phyloP scores from a whole-genome alignment of 495 filamentous ascomycete species.

The Staphylotrichum longicolle region DNA sequence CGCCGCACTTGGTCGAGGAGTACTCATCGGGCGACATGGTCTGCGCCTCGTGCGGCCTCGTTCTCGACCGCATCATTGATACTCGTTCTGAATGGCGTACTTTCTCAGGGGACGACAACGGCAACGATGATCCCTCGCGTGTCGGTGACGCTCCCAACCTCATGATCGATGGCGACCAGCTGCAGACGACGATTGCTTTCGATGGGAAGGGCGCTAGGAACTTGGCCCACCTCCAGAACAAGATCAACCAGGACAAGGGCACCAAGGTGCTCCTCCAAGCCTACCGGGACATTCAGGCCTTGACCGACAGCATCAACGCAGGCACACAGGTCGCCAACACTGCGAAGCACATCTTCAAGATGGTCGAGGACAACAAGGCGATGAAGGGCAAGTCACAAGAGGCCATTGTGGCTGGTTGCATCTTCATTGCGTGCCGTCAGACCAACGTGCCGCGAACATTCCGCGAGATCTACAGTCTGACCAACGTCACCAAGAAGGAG shows the following conservation, averaged over 20 bases:
- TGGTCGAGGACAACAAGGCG: slow-evolving; percentile 83
- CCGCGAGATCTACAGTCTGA: slow-evolving; percentile 85
- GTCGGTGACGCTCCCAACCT: slow-evolving; percentile 89
- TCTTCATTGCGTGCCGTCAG: slow-evolving; percentile 96
- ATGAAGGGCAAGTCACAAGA: slow-evolving; percentile 96
- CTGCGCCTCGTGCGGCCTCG: slow-evolving; percentile 87
- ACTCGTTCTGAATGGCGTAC: slow-evolving; percentile 98
- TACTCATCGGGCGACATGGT: slow-evolving; percentile 89
- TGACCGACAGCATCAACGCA: slow-evolving; percentile 82
- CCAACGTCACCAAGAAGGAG: slow-evolving; percentile 93
- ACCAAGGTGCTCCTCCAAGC: slow-evolving; percentile 75
- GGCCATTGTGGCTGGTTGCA: slow-evolving; percentile 89
- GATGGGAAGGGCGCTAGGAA: slow-evolving; percentile 71
- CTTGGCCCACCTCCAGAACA: slow-evolving; percentile 82
- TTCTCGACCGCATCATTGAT: slow-evolving; percentile 89
- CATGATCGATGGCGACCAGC: slow-evolving; percentile 85
- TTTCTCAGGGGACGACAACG: slow-evolving; percentile 94
- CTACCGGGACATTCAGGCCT: slow-evolving; percentile 83
- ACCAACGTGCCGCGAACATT: slow-evolving; percentile 84
- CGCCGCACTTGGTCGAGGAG: slow-evolving; percentile 90
- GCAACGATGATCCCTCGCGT: slow-evolving; percentile 92
- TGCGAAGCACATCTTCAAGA: slow-evolving; percentile 91
- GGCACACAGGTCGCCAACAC: slow-evolving; percentile 76
- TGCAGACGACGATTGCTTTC: slow-evolving; percentile 83
- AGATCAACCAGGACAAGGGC: slow-evolving; percentile 76